Percentiles rank a stretch among this genome's conserved stretches.
Conservation (phyloP, 2,329 filamentous ascomycete species). For the Helminthosporium solani region DNA sequence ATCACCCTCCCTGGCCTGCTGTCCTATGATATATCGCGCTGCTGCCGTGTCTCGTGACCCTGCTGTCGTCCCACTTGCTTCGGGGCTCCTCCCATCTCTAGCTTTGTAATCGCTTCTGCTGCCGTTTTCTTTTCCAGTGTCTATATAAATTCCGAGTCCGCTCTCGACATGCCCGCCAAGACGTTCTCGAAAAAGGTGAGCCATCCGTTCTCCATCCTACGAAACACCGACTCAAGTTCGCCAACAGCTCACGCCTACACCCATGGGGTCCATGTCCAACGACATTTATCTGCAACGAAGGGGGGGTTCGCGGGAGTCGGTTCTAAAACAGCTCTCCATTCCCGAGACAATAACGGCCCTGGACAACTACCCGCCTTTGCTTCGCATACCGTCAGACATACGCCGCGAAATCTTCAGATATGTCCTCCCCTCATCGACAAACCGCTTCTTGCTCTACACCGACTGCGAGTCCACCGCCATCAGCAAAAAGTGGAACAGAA, state of each 20-base stretch:
- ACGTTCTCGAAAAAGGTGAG: conserved; percentile 39
- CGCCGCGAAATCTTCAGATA: conserved; percentile 42
- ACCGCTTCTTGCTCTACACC: conserved; percentile 50
- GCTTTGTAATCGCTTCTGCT: conserved; percentile 2
- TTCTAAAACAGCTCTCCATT: conserved; percentile 39
- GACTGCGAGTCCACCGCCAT: conserved; percentile 44
- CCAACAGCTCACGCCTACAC: conserved; percentile 31
- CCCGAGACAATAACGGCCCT: conserved; percentile 39
- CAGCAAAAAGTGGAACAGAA: conserved; percentile 41
- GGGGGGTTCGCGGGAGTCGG: conserved; percentile 30
- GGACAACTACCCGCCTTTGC: conserved; percentile 39
- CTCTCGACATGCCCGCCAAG: conserved; percentile 35
- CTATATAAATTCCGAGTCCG: conserved; percentile 3
- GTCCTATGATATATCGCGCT: conserved; percentile 3
- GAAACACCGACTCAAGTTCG: conserved; percentile 19
- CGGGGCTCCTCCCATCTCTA: conserved; percentile 3
- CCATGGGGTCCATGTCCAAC: conserved; percentile 21
- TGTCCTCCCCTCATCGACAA: conserved; percentile 41
- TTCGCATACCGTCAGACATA: conserved; percentile 43
- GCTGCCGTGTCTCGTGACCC: conserved; percentile 7
- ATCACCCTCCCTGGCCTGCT: conserved; percentile 6
- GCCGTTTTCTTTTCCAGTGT: conserved; percentile 1
- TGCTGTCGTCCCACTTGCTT: background rate
- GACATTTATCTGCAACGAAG: conserved; percentile 29
- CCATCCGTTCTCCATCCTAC: conserved; percentile 5